These are phyloP conservation scores for Trichosporon faecale DNA, from an alignment of 1,284 basidiomycete genomes.

Conservation along the genomic window DNA sequence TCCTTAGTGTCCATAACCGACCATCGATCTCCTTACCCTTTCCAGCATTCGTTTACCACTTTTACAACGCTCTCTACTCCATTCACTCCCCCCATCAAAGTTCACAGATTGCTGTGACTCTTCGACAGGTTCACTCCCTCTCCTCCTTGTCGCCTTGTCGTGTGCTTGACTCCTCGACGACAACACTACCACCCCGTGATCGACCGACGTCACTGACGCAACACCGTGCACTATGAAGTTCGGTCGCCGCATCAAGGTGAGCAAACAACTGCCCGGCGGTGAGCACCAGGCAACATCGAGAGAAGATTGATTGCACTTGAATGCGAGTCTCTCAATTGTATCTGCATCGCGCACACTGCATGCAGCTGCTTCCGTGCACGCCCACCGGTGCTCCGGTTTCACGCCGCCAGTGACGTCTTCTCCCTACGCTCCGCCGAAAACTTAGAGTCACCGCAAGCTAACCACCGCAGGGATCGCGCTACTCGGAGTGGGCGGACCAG, in stretches of 20 bases:
- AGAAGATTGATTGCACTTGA: background rate
- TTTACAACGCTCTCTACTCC: background rate
- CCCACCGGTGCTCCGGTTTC: background rate
- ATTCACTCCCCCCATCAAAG: background rate
- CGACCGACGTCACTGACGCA: slow-evolving; percentile 6
- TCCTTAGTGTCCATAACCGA: background rate
- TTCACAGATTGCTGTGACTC: background rate
- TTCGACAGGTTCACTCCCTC: background rate
- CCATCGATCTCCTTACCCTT: background rate
- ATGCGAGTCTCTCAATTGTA: background rate
- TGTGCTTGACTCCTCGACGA: background rate
- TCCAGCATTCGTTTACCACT: background rate
- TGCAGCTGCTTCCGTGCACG: background rate
- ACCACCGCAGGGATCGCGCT: slow-evolving; percentile 66
- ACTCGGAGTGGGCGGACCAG: slow-evolving; percentile 83
- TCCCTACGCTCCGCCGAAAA: background rate
- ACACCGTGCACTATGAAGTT: slow-evolving; percentile 66
- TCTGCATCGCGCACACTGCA: background rate
- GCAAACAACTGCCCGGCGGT: slow-evolving; percentile 33
- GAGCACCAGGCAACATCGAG: background rate
- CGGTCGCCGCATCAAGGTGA: slow-evolving; percentile 77
- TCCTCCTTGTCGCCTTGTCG: background rate
- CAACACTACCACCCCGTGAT: background rate
- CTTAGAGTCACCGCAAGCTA: background rate
- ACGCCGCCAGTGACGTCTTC: background rate